These are phyloP conservation scores for Xerocomus brunneocitrinus DNA, from an alignment of 768 basidiomycete genomes.

Conservation along the genomic window DNA sequence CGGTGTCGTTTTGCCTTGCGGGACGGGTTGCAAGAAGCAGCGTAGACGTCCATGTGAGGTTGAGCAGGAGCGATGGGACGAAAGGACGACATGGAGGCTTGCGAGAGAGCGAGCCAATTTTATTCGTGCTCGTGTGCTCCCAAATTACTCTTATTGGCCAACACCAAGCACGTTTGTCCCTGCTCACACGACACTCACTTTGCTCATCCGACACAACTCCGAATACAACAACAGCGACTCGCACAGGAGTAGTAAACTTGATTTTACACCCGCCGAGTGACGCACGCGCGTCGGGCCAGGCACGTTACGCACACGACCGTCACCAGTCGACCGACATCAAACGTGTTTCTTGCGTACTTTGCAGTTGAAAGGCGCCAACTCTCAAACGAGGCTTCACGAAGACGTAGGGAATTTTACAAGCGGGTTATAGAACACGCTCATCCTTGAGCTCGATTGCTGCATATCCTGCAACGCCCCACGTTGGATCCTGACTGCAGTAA, in stretches of 20 bases:
- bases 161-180: constrained; percentile 18
- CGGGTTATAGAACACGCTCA: too few species aligned
- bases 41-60: constrained; percentile 28
- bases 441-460: too few species aligned
- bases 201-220: not conserved
- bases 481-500: too few species aligned
- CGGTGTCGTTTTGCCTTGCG: constrained; percentile 43
- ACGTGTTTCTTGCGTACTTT: not conserved
- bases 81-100: constrained; percentile 15
- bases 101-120: constrained; percentile 4
- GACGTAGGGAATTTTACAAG: too few species aligned
- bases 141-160: constrained; percentile 19
- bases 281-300: not conserved
- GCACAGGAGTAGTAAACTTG: too few species aligned
- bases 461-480: too few species aligned
- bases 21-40: constrained; percentile 40
- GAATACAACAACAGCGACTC: too few species aligned
- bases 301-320: not conserved
- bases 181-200: constrained; percentile 3
- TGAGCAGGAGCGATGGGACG: constrained; percentile 24
- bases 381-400: too few species aligned
- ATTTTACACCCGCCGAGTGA: too few species aligned
- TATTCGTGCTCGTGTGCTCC: constrained; percentile 22
- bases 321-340: not conserved
- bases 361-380: too few species aligned